Evolutionary conservation across 1,284 basidiomycete species (phyloP).

Genomic region (Stygiomarasmius scandens): DNA sequence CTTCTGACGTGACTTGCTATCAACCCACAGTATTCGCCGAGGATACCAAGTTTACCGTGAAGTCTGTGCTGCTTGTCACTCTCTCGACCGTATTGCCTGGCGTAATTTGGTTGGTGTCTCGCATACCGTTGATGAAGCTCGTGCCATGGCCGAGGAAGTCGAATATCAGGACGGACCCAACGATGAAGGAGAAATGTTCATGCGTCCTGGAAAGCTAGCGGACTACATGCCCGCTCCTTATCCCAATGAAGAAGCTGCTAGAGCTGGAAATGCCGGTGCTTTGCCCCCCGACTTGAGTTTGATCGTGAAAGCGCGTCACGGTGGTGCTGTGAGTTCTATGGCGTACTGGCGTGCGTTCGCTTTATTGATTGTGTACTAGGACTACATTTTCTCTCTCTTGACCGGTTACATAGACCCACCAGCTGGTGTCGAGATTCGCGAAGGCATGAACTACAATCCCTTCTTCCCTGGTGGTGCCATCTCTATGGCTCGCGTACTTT

Average conservation of each 20-base stretch:
- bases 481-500: slow-evolving; percentile 97
- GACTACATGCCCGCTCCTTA: slow-evolving; percentile 98
- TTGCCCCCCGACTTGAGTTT: slow-evolving; percentile 96
- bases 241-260: slow-evolving; percentile 97
- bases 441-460: slow-evolving; percentile 98
- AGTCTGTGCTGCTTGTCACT: slow-evolving; percentile 99
- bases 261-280: slow-evolving; percentile 93
- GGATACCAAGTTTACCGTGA: slow-evolving; percentile 99
- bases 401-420: slow-evolving; percentile 98
- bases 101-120: slow-evolving; percentile 98
- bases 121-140: slow-evolving; percentile 92
- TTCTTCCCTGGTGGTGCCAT: slow-evolving; percentile 98
- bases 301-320: slow-evolving; percentile 98
- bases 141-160: slow-evolving; percentile 93
- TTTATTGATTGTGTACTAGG: slow-evolving; percentile 49
- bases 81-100: slow-evolving; percentile 99
- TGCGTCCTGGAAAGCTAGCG: slow-evolving; percentile 94
- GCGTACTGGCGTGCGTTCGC: not conserved
- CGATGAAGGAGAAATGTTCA: slow-evolving; percentile 97
- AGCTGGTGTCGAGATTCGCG: slow-evolving; percentile 94
- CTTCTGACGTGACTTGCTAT: slow-evolving; percentile 13
- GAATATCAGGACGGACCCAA: slow-evolving; percentile 98
- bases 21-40: slow-evolving; percentile 80
- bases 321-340: slow-evolving; percentile 75
- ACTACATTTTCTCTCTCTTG: slow-evolving; percentile 96